Evolutionary conservation across 768 basidiomycete species (phyloP).

Genomic region (Russula vinacea): DNA sequence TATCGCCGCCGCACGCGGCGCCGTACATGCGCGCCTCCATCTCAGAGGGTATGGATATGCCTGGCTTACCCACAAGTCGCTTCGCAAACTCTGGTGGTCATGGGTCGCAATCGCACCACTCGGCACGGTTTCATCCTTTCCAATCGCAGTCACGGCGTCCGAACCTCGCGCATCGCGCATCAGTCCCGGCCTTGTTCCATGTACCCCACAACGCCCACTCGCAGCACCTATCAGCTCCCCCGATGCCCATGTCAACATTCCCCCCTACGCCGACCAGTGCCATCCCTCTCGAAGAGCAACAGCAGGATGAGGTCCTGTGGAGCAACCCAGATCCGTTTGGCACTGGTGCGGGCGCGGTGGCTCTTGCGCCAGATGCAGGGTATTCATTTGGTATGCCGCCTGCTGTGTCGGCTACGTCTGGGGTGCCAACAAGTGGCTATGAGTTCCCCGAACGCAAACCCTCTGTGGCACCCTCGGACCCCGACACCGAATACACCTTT

Average conservation of each 20-base stretch:
- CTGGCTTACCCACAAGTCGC: slow-evolving; percentile 16
- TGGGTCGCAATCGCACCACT: slow-evolving; percentile 1
- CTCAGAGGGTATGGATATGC: slow-evolving; percentile 26
- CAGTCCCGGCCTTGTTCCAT: slow-evolving; percentile 26
- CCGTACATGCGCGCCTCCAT: slow-evolving; percentile 26
- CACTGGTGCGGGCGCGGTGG: slow-evolving; percentile 8
- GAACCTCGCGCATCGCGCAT: slow-evolving; percentile 28
- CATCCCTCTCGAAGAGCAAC: slow-evolving; percentile 18
- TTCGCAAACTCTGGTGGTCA: slow-evolving; percentile 4
- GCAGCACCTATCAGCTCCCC: slow-evolving; percentile 10
- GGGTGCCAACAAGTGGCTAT: slow-evolving; percentile 15
- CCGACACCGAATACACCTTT: slow-evolving; percentile 17
- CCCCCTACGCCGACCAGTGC: slow-evolving; percentile 13
- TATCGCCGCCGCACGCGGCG: slow-evolving; percentile 16
- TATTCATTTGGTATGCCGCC: slow-evolving; percentile 27
- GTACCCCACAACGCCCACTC: background rate
- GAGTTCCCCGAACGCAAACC: slow-evolving; percentile 29
- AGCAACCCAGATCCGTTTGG: slow-evolving; percentile 28
- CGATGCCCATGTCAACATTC: slow-evolving; percentile 8
- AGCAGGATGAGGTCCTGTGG: slow-evolving; percentile 23
- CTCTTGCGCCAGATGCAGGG: slow-evolving; percentile 25
- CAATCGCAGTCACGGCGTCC: slow-evolving; percentile 22
- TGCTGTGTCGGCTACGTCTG: background rate
- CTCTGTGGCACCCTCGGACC: slow-evolving; percentile 15
- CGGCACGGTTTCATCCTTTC: slow-evolving; percentile 22